Conservation (phyloP, 768 basidiomycete genomes). For the Russula foetens region DNA sequence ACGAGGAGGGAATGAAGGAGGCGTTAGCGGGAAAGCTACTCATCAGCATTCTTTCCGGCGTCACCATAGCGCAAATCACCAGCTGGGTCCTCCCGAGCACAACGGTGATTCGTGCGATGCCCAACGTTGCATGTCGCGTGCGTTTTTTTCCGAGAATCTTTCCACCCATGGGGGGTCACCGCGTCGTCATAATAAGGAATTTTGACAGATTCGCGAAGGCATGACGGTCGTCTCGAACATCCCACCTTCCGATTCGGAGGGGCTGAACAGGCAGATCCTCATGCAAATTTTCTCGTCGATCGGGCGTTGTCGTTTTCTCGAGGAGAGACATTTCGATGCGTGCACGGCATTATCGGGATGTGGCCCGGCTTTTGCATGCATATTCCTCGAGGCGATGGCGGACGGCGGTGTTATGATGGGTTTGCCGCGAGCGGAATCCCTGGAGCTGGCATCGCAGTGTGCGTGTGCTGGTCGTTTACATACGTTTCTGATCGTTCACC, state of each 20-base stretch:
- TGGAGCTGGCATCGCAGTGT: conserved; percentile 97
- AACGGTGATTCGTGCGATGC: conserved; percentile 92
- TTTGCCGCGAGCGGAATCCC: conserved; percentile 82
- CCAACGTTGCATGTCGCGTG: conserved; percentile 95
- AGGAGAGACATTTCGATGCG: conserved; percentile 98
- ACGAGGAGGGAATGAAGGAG: conserved; percentile 66
- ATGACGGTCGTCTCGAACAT: conserved; percentile 92
- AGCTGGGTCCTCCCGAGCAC: conserved; percentile 70
- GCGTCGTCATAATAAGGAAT: not conserved
- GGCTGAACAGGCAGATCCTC: conserved; percentile 63
- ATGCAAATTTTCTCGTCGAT: conserved; percentile 95
- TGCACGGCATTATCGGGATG: conserved; percentile 95
- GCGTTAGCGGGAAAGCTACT: conserved; percentile 86
- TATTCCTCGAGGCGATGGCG: conserved; percentile 97
- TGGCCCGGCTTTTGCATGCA: conserved; percentile 94
- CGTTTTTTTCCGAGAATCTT: conserved; percentile 20
- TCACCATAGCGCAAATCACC: conserved; percentile 75
- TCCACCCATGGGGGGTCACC: not conserved
- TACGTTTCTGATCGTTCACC: not conserved
- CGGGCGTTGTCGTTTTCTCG: conserved; percentile 90
- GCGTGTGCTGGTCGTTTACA: conserved; percentile 23
- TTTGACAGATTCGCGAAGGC: conserved; percentile 85
- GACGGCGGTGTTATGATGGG: conserved; percentile 99
- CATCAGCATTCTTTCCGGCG: conserved; percentile 96
- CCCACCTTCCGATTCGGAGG: conserved; percentile 41